phyloP scores from a whole-genome alignment of 495 filamentous ascomycete species.

The Penicillium egyptiacum region DNA sequence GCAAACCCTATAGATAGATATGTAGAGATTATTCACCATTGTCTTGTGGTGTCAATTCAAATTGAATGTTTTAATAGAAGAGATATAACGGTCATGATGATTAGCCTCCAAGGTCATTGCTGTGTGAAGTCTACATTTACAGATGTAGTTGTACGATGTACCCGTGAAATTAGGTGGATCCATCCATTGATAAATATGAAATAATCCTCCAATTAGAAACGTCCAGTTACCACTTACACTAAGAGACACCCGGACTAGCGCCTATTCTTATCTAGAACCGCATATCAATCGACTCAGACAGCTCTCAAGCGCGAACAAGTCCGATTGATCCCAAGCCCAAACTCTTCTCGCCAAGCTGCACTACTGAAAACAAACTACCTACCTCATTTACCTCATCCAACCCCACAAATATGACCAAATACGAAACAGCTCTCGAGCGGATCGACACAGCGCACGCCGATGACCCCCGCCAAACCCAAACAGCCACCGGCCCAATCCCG shows the following conservation, averaged over 20 bases:
- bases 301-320: background rate
- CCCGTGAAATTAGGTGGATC: no score
- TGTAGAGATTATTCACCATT: constrained; percentile 8
- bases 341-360: background rate
- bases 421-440: constrained; percentile 52
- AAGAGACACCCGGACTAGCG: background rate
- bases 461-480: constrained; percentile 57
- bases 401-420: constrained; percentile 28
- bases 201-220: constrained; percentile 4
- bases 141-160: background rate
- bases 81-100: background rate
- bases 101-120: background rate
- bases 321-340: background rate
- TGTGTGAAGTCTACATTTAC: background rate
- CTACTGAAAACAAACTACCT: background rate
- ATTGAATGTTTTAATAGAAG: background rate
- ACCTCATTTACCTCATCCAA: background rate
- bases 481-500: constrained; percentile 39
- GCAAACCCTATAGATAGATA: constrained; percentile 11
- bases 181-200: background rate
- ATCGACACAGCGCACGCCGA: constrained; percentile 73
- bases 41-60: constrained; percentile 1
- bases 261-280: background rate
- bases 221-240: background rate
- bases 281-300: constrained; percentile 1